Base-by-base conservation (phyloP, 208 protist species). In the Leishmania mexicana region DNA sequence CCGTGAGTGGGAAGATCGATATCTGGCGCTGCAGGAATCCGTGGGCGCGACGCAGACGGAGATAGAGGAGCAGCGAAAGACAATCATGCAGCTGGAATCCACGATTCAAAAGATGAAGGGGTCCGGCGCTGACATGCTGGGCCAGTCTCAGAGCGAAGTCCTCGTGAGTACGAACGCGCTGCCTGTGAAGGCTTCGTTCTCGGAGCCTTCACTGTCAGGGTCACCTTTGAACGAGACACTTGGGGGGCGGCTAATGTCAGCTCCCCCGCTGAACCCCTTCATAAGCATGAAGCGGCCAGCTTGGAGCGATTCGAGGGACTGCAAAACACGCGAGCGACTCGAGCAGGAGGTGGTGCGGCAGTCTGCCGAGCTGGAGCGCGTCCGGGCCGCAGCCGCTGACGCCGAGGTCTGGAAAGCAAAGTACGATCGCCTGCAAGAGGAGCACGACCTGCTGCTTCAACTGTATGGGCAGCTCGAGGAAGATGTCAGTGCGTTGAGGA, bases 391-490 rank as follows among this genome's bases (percentile, higher is more conserved):
- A 0, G 85, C 88, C 58, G 78, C 38, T 28, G 90, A 91, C 42
- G 76, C 38, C 42, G 75, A 70, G 21, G 80, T 87, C 38, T 80
- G 85, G 70, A 86, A 88, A 53, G 51, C 38, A 45, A 84, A 83
- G 57, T 73, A 91, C 10, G 24, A 83, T 54, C 83, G 72, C n/a
- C 86, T 97, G 10, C 85, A 87, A 47, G 42, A 75, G 49, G 81
- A 94, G 77, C 82, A 96, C 78, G 92, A 95, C 79, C 49, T 95
- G 64, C 81, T 97, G 17, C 84, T 97, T 58, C 92, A 96, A 75
- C 88, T 97, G 77, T 96, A 96, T 81, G 94, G 94, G 0, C 81
- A 97, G 80, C 67, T 93, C 64, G 89, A 94, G 83, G 92, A 97
- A n/a, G 82, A 92, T 28, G 57, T 92, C 53, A 68, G 45, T 65